These are phyloP conservation scores for Beauveria australis DNA, from an alignment of 2,329 filamentous ascomycete species.

Conservation along the genomic window DNA sequence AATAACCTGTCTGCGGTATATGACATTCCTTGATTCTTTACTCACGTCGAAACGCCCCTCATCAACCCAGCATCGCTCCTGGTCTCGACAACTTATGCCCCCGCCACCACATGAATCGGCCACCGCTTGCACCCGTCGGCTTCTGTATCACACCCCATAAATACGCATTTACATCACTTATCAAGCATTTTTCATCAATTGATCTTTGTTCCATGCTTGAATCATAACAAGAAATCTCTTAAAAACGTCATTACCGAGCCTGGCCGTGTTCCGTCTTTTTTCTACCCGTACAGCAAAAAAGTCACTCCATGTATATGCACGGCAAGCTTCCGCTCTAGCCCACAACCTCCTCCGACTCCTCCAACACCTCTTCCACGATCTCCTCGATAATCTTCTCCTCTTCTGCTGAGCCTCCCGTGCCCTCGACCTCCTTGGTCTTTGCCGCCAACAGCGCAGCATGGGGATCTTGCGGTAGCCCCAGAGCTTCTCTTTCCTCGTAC, in stretches of 20 bases:
- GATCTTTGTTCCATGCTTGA: neutral
- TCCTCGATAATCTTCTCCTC: constrained; percentile 80
- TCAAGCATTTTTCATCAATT: neutral
- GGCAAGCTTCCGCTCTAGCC: constrained; percentile 19
- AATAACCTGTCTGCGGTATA: too few species aligned
- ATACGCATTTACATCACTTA: too few species aligned
- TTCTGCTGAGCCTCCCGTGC: constrained; percentile 40
- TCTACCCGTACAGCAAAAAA: constrained; percentile 25
- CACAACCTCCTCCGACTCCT: constrained; percentile 77
- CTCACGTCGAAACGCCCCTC: too few species aligned
- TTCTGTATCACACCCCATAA: neutral
- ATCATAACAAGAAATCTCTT: constrained; percentile 10
- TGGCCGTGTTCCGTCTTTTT: constrained; percentile 21
- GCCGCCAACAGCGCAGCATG: constrained; percentile 53
- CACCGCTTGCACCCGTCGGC: neutral
- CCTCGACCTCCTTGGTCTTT: constrained; percentile 44
- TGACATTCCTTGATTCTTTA: neutral
- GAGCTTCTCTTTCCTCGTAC: constrained; percentile 58
- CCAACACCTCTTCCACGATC: constrained; percentile 72
- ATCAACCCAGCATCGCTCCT: neutral
- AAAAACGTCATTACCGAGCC: constrained; percentile 26
- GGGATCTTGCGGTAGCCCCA: constrained; percentile 59
- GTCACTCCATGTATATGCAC: constrained; percentile 10
- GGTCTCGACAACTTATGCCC: neutral
- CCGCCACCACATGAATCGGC: neutral